These are phyloP conservation scores for Suzukiozyma palmioleophila DNA, from an alignment of 1,139 yeast species.

Conservation along the genomic window DNA sequence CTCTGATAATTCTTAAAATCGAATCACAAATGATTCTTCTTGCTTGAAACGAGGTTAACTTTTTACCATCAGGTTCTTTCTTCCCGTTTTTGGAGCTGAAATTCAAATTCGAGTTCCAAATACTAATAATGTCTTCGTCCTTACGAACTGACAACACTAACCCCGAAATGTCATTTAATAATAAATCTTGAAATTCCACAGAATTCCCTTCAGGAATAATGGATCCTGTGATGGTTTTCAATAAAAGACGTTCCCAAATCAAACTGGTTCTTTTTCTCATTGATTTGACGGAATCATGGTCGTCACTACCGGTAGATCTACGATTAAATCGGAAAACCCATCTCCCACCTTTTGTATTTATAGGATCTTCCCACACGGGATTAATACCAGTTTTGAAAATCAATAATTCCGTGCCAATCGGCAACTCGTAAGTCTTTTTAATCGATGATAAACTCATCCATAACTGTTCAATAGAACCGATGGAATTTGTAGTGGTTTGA, in stretches of 20 bases:
- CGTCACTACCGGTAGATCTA: slow-evolving; percentile 12
- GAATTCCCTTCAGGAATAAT: slow-evolving; percentile 32
- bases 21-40: slow-evolving; percentile 48
- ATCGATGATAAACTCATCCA: slow-evolving; percentile 52
- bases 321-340: slow-evolving; percentile 56
- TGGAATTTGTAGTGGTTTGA: slow-evolving; percentile 22
- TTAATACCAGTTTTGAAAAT: slow-evolving; percentile 60
- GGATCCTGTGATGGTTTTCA: slow-evolving; percentile 43
- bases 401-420: slow-evolving; percentile 55
- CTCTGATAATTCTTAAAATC: slow-evolving; percentile 42
- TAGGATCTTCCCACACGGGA: slow-evolving; percentile 73
- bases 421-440: slow-evolving; percentile 44
- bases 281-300: slow-evolving; percentile 11
- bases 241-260: slow-evolving; percentile 50
- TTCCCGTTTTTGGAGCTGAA: slow-evolving; percentile 22
- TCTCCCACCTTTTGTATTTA: slow-evolving; percentile 59
- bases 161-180: slow-evolving; percentile 48
- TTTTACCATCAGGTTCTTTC: slow-evolving; percentile 20
- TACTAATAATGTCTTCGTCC: slow-evolving; percentile 47
- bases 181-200: slow-evolving; percentile 30
- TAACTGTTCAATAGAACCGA: slow-evolving; percentile 58
- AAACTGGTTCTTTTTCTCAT: slow-evolving; percentile 37
- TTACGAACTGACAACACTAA: slow-evolving; percentile 47
- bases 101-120: slow-evolving; percentile 51
- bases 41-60: slow-evolving; percentile 42